phyloP scores from a whole-genome alignment of 2,329 filamentous ascomycete species.

The Coniochaeta sp. region DNA sequence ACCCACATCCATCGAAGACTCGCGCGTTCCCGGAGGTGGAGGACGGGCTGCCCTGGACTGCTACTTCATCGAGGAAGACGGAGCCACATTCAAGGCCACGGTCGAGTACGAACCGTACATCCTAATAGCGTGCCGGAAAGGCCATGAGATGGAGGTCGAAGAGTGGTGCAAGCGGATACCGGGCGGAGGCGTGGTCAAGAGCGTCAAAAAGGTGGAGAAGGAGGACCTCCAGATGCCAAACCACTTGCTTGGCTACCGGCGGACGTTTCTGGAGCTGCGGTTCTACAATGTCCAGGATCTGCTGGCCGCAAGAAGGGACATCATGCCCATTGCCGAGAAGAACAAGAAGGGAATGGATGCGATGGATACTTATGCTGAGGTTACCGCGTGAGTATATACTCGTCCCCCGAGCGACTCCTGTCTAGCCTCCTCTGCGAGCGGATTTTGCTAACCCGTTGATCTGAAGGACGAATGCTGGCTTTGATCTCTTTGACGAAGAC shows the following conservation, averaged over 20 bases:
- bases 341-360: constrained; percentile 95
- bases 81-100: constrained; percentile 89
- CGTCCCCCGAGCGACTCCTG: background rate
- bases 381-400: constrained; percentile 68
- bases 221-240: constrained; percentile 95
- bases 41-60: constrained; percentile 89
- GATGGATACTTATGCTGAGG: constrained; percentile 97
- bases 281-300: constrained; percentile 87
- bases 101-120: constrained; percentile 97
- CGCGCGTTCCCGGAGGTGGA: constrained; percentile 74
- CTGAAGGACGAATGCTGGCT: constrained; percentile 64
- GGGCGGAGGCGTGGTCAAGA: constrained; percentile 75
- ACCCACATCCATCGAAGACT: constrained; percentile 79
- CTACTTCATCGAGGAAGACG: constrained; percentile 90
- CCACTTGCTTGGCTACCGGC: constrained; percentile 82
- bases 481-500: constrained; percentile 93
- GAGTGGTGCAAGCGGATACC: constrained; percentile 82
- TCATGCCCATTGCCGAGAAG: constrained; percentile 88
- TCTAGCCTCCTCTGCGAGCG: no score
- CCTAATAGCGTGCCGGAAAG: constrained; percentile 79
- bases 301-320: constrained; percentile 72
- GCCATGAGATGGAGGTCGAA: constrained; percentile 86
- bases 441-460: constrained; percentile 5
- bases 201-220: constrained; percentile 71
- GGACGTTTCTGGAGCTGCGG: constrained; percentile 78